phyloP scores from a whole-genome alignment of 78 protist species.

The Dictyostelium firmibasis region DNA sequence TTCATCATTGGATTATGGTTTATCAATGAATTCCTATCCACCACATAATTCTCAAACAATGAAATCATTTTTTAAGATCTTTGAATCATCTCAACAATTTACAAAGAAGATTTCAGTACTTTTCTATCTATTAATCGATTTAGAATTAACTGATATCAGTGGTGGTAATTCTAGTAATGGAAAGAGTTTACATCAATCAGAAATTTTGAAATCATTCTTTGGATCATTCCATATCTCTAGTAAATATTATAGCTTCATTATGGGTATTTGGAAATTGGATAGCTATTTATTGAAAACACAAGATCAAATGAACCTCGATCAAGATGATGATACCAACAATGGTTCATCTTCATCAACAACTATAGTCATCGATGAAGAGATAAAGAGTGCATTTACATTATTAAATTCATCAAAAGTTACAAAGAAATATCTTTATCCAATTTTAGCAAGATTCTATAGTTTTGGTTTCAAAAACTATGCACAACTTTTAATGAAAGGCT shows the following conservation, averaged over 20 bases:
- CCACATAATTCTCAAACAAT: neutral
- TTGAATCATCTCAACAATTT: neutral
- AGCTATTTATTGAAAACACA: neutral
- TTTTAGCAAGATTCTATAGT: conserved; percentile 12
- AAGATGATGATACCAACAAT: neutral
- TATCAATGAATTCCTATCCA: conserved; percentile 6
- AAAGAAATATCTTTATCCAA: conserved; percentile 38
- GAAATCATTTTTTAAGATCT: conserved; percentile 9
- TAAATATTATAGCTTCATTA: neutral
- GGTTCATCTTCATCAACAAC: neutral
- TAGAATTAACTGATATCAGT: neutral
- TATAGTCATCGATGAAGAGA: neutral
- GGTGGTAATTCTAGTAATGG: neutral
- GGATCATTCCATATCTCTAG: conserved; percentile 9
- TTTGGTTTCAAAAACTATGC: neutral
- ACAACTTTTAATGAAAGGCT: conserved; percentile 28
- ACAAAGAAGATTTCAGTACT: neutral
- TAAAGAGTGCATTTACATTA: conserved; percentile 4
- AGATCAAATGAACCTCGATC: neutral
- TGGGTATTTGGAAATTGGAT: conserved; percentile 70
- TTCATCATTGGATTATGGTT: neutral
- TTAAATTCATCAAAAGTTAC: conserved; percentile 19
- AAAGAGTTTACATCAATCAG: neutral
- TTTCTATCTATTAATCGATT: conserved; percentile 21
- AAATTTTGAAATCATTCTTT: conserved; percentile 14